Evolutionary conservation across 2,329 filamentous ascomycete genomes (phyloP), one percentile per base, ranked within the genome.

Genomic region (Xylaria sp.): DNA sequence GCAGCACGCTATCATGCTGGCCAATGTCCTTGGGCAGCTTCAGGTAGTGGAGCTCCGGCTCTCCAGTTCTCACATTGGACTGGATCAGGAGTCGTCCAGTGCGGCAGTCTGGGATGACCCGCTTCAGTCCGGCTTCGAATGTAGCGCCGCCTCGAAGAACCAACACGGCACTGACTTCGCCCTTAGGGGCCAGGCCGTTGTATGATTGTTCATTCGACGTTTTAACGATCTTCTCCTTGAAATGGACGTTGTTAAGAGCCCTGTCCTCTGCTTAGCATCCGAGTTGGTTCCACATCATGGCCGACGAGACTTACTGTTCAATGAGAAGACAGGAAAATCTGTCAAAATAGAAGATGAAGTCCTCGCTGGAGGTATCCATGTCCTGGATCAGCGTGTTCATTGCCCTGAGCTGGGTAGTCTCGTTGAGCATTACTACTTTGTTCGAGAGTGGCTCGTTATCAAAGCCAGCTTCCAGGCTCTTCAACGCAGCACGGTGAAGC

Each of bases 311-410:
- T 62, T 74, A 87, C 83, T 86, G 79, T 74, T 97, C 93, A 52
- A 97, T 84, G 30, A 97, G 80, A 55, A 97, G 79, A n/a, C 89
- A 85, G 1, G 90, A 86, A 44, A 97, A 79, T 44, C 94, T 85
- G 74, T 99, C 92, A 73, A 97, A 97, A 75, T 97, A 97, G 75
- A 97, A 97, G 63, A 96, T 91, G 72, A 97, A 97, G 68, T 97
- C 92, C 71, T 96, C 93, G 48, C 90, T 83, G 5, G 83, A 79
- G 0, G 91, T 93, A 52, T 86, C 82, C 16, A 90, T 88, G 67
- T 94, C 83, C 70, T 95, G 88, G 47, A 99, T 84, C 59, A 97
- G 89, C 0, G 92, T 97, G 72, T 91, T 92, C 83, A 99, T 96
- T 52, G 87, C 92, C 59, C 81, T 82, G 57, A 97, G 80, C 73